Base-by-base conservation (phyloP, 2,329 filamentous ascomycete species). In the Chaetomiaceae sp. region DNA sequence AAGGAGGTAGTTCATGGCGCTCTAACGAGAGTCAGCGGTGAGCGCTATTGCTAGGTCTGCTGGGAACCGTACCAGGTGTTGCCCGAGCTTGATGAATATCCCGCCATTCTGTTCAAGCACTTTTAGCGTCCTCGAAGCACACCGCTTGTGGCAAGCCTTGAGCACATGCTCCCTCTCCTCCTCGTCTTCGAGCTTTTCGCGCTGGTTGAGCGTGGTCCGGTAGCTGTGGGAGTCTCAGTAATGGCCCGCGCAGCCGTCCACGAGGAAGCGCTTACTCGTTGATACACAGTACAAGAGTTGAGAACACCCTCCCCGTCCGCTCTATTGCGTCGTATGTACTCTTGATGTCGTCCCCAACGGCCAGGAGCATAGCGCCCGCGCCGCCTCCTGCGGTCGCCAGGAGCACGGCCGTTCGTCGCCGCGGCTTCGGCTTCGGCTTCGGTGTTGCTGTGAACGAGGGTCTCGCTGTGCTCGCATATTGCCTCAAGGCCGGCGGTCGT, bases 11-110 rank as follows among this genome's bases (percentile, higher is more conserved):
- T 94, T 95, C 88, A 97, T 89, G 59, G 90, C 92, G 69, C 90
- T 96, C 82, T 85, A 59, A 54, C 69, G 65, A n/a, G 11, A 33
- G 56, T 66, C 45, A 70, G 65, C 40, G 55, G 22, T 4, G 39
- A 22, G 29, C 17, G 7, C 15, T 6, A 15, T 19, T 20, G 40
- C 22, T 14, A 5, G 1, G 17, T 11, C 31, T n/a, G 3, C n/a
- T 27, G 7, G 20, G 38, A 15, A 14, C 12, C 72, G 38, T 76
- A 85, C 84, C 71, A 99, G 71, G 72, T 99, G 94, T 65, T 99
- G 94, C 7, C 94, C 94, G 36, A 99, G 76, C 72, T 99, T 99
- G 69, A 99, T 97, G 64, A 97, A 99, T 59, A 99, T 96, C 25
- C 92, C 95, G 23, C 95, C 94, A 70, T 96, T 97, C 76, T 89